These are phyloP conservation scores for Scenedesmus sp. DNA, from an alignment of 163 green algal species.

Conservation along the genomic window DNA sequence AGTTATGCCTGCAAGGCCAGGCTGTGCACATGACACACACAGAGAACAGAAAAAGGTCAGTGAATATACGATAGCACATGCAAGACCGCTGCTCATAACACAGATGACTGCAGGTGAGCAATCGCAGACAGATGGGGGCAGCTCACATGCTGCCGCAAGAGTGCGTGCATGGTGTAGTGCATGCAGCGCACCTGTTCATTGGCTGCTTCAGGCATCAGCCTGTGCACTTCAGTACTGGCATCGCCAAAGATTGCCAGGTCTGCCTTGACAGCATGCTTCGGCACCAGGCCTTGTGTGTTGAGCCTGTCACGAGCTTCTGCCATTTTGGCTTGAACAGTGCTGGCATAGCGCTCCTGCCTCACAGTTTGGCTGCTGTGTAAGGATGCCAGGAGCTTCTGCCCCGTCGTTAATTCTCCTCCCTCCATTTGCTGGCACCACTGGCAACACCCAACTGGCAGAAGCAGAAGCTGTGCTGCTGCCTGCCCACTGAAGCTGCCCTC, in stretches of 20 bases:
- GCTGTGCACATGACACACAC: conserved; percentile 5
- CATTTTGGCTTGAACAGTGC: conserved; percentile 35
- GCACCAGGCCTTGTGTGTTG: background rate
- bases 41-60: background rate
- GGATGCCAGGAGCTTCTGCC: conserved; percentile 23
- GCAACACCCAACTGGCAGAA: background rate
- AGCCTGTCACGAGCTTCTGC: conserved; percentile 14
- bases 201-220: conserved; percentile 8
- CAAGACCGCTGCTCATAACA: background rate
- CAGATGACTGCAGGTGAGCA: background rate
- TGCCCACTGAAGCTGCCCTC: background rate
- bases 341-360: conserved; percentile 6
- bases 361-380: background rate
- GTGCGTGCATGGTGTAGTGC: background rate
- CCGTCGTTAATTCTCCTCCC: background rate
- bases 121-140: background rate
- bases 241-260: background rate
- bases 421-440: background rate
- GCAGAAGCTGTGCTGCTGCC: background rate
- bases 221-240: background rate
- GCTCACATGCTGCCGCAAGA: background rate
- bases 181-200: conserved; percentile 17
- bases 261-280: background rate
- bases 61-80: background rate
- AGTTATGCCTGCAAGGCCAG: conserved; percentile 13